These are phyloP conservation scores for Phytopythium vexans DNA, from an alignment of 352 stramenopile species.

Conservation along the genomic window DNA sequence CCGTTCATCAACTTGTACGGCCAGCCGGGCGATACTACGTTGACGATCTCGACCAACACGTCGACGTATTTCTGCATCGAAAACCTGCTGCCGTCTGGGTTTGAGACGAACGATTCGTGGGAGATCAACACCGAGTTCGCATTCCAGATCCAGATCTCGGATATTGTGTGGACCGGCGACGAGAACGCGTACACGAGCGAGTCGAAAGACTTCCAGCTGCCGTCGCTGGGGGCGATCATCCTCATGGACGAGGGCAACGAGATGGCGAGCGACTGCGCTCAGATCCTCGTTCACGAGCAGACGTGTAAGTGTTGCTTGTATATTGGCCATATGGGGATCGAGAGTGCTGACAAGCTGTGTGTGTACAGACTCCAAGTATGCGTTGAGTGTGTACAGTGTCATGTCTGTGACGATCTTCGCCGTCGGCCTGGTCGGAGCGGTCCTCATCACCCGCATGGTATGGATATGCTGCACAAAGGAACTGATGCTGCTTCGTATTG, in stretches of 20 bases:
- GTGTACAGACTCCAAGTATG: constrained; percentile 49
- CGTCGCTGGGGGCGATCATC: constrained; percentile 50
- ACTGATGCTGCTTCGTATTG: neutral
- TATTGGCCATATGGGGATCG: too few relatives aligned
- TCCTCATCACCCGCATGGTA: constrained; percentile 84
- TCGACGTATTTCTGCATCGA: constrained; percentile 74
- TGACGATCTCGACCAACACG: constrained; percentile 53
- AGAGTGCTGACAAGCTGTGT: neutral
- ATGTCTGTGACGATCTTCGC: constrained; percentile 85
- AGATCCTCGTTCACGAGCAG: constrained; percentile 58
- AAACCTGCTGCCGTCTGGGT: constrained; percentile 60
- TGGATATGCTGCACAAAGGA: neutral
- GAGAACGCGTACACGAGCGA: constrained; percentile 9
- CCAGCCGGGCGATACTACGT: constrained; percentile 42
- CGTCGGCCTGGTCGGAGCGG: constrained; percentile 63
- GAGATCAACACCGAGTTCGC: constrained; percentile 65
- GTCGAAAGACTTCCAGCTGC: constrained; percentile 32
- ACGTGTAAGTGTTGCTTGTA: constrained; percentile 41
- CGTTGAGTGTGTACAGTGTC: constrained; percentile 82
- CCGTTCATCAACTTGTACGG: constrained; percentile 72
- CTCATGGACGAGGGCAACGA: constrained; percentile 51
- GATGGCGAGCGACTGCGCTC: constrained; percentile 66
- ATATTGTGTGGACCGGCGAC: constrained; percentile 40
- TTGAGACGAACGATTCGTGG: constrained; percentile 55
- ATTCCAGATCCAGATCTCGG: constrained; percentile 72